phyloP scores from a whole-genome alignment of 1,284 basidiomycete genomes.

The Lignosus rhinocerotis region DNA sequence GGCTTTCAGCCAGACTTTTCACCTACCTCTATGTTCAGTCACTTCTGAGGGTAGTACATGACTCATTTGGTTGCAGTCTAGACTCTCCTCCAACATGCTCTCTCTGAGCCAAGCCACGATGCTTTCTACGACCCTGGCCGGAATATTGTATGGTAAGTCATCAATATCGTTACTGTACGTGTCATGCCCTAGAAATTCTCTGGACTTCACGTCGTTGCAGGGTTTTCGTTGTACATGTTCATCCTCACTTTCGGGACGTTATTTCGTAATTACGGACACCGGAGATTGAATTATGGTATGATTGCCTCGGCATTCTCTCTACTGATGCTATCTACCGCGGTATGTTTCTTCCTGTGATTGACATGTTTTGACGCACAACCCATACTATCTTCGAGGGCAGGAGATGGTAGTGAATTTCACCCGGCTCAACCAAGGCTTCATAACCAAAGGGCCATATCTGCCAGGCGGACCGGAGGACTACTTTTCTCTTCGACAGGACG shows the following conservation, averaged over 20 bases:
- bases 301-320: constrained; percentile 10
- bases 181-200: not conserved
- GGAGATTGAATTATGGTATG: constrained; percentile 19
- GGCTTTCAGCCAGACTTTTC: no score
- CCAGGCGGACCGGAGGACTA: constrained; percentile 20
- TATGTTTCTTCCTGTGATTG: not conserved
- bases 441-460: constrained; percentile 8
- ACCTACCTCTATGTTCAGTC: not conserved
- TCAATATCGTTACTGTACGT: not conserved
- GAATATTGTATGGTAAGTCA: constrained; percentile 26
- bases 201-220: constrained; percentile 6
- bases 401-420: constrained; percentile 26
- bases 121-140: constrained; percentile 24
- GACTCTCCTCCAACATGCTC: not conserved
- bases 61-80: not conserved
- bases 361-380: no score
- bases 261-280: constrained; percentile 12
- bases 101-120: constrained; percentile 16
- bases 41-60: not conserved
- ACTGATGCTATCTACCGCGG: constrained; percentile 26
- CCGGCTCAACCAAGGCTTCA: constrained; percentile 23
- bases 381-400: constrained; percentile 5
- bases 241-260: constrained; percentile 27
- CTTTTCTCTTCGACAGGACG: constrained; percentile 27
- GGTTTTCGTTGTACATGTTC: constrained; percentile 28